These are phyloP conservation scores for Sphaerobolus stellatus DNA, from an alignment of 1,284 basidiomycete species.

Conservation along the genomic window DNA sequence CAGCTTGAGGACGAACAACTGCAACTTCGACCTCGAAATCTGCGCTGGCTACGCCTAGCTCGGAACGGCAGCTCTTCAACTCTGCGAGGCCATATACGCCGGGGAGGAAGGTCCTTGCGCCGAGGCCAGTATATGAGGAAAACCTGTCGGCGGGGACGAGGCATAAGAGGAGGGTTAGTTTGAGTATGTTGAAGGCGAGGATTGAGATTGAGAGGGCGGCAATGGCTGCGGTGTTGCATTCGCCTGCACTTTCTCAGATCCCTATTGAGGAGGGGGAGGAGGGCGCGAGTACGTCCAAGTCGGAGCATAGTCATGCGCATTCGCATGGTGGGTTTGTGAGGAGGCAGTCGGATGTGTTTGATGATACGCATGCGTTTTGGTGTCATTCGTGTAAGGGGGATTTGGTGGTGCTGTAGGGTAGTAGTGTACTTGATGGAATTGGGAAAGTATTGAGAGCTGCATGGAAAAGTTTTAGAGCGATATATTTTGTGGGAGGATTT, in stretches of 20 bases:
- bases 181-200: constrained; percentile 85
- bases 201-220: constrained; percentile 74
- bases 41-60: constrained; percentile 21
- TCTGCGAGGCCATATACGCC: too few species aligned
- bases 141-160: constrained; percentile 71
- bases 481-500: too few species aligned
- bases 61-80: too few species aligned
- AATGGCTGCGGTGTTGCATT: too few species aligned
- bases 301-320: too few species aligned
- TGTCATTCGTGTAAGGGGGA: constrained; percentile 78
- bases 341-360: constrained; percentile 66
- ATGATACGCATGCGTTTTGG: constrained; percentile 84
- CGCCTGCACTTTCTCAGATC: constrained; percentile 28
- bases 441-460: too few species aligned
- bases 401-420: constrained; percentile 72
- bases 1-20: constrained; percentile 62
- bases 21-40: constrained; percentile 41
- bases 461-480: too few species aligned
- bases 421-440: too few species aligned
- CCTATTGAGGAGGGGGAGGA: too few species aligned
- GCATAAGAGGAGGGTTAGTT: constrained; percentile 81
- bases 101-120: too few species aligned
- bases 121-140: constrained; percentile 59
- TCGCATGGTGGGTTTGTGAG: too few species aligned
- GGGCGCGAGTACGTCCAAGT: too few species aligned